Evolutionary conservation across 2,329 filamentous ascomycete species (phyloP), one percentile per base, ranked within the genome.

Genomic region (Ceratocystis harringtonii): DNA sequence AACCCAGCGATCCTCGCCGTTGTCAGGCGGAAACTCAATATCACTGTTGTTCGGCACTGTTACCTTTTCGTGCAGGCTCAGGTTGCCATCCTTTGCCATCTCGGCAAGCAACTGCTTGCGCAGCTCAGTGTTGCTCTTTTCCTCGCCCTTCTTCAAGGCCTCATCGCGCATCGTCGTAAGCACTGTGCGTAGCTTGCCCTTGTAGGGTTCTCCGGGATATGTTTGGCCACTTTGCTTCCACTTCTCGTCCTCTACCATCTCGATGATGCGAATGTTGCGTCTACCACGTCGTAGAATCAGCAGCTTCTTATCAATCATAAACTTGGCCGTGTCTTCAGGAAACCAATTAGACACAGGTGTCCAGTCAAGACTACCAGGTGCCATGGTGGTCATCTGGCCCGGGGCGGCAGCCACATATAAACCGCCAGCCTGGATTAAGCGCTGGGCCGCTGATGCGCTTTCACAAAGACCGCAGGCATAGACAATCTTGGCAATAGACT

Each of bases 211-310:
- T 57, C 83, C 83, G 0, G 80, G 78, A 71, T 85, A 85, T 19
- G 74, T 74, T 68, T 75, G 66, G 32, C 82, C 82, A 65, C 76
- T 78, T 3, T 69, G 70, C 52, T 73, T 70, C 78, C 80, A 85
- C 67, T 79, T 79, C 60, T 81, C 76, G 70, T 87, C 81, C 68
- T 74, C 75, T 36, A 87, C 75, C 68, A 87, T 76, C 73, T 85
- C 77, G 63, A 87, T 77, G 69, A 86, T 78, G 58, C 83, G 80
- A 58, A 87, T 73, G 68, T 85, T 84, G 73, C 84, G 80, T 75
- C 85, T 86, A 69, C 84, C 84, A 71, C 80, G 83, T 69, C 84
- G 81, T 64, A 87, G 75, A 69, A 87, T 79, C 68, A 87, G 75
- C 60, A 86, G 69, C 68, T 79, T 77, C 66, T 73, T 81, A 68